Conservation (phyloP, 306 rosid species). For the Fagus crenata region DNA sequence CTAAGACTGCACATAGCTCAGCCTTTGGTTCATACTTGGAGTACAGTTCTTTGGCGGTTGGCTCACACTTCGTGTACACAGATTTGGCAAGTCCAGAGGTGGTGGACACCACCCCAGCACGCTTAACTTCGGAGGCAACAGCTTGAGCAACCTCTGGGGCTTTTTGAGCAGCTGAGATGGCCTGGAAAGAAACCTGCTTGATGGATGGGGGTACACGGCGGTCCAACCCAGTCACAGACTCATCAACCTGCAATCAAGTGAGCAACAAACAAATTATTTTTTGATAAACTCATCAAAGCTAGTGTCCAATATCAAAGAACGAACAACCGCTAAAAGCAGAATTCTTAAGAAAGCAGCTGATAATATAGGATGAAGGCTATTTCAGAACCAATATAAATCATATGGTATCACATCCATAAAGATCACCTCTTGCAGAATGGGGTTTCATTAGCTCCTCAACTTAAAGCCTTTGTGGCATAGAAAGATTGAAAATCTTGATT, state of each 20-base stretch:
- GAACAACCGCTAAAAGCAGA: too few species aligned
- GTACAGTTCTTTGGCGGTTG: slow-evolving; percentile 43
- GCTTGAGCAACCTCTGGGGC: slow-evolving; percentile 47
- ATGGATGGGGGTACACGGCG: slow-evolving; percentile 60
- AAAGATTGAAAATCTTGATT: too few species aligned
- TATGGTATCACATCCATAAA: too few species aligned
- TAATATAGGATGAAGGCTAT: too few species aligned
- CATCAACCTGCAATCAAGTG: slow-evolving; percentile 50
- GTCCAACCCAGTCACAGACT: slow-evolving; percentile 60
- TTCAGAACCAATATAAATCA: too few species aligned
- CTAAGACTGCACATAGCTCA: slow-evolving; percentile 42
- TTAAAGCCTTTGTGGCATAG: too few species aligned
- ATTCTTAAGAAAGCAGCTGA: too few species aligned
- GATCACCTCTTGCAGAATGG: too few species aligned
- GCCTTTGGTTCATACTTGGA: slow-evolving; percentile 63
- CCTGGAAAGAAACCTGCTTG: slow-evolving; percentile 70
- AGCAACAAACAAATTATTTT: background rate
- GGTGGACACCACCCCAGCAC: slow-evolving; percentile 56
- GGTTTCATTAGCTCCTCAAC: too few species aligned
- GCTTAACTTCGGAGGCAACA: slow-evolving; percentile 57
- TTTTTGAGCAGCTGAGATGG: slow-evolving; percentile 37
- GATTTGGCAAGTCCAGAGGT: slow-evolving; percentile 59
- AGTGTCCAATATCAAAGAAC: too few species aligned
- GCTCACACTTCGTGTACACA: slow-evolving; percentile 63
- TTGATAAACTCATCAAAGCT: too few species aligned